Evolutionary conservation across 2,329 filamentous ascomycete genomes (phyloP).

Genomic region (Chaetomium olivaceum): DNA sequence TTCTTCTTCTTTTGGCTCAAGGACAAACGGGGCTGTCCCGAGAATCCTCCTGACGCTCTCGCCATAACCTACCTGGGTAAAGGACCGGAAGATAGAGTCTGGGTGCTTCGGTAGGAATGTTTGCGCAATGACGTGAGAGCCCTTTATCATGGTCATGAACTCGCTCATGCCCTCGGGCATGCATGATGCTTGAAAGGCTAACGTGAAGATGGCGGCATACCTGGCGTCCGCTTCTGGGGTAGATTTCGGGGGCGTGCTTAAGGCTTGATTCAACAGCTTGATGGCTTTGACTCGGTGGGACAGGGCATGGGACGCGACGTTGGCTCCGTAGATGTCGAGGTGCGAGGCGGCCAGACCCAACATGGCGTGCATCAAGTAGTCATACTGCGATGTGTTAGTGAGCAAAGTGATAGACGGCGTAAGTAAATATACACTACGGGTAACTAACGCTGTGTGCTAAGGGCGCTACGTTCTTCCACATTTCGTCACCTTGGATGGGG

Average conservation of each 20-base stretch:
- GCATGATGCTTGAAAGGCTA: constrained; percentile 43
- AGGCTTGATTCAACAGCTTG: constrained; percentile 39
- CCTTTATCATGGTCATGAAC: constrained; percentile 43
- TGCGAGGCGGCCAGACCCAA: constrained; percentile 45
- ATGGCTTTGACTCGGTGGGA: constrained; percentile 44
- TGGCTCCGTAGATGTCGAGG: constrained; percentile 35
- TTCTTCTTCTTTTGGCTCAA: constrained; percentile 29
- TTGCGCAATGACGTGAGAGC: constrained; percentile 36
- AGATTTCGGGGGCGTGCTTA: constrained; percentile 34
- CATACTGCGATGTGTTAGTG: constrained; percentile 35
- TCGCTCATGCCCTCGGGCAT: constrained; percentile 45
- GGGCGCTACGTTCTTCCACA: constrained; percentile 43
- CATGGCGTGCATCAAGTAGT: constrained; percentile 46
- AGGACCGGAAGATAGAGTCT: constrained; percentile 29
- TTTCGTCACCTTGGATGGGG: constrained; percentile 39
- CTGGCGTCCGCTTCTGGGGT: constrained; percentile 41
- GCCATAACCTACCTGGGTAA: constrained; percentile 34
- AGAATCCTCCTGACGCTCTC: constrained; percentile 33
- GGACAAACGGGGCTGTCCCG: constrained; percentile 8
- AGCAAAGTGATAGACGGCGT: neutral
- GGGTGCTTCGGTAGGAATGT: constrained; percentile 20
- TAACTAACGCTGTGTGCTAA: constrained; percentile 41
- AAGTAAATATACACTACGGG: neutral
- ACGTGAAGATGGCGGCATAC: constrained; percentile 41
- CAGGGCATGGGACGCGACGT: constrained; percentile 36